These are phyloP conservation scores for Lentinula edodes DNA, from an alignment of 768 basidiomycete genomes.

Conservation along the genomic window DNA sequence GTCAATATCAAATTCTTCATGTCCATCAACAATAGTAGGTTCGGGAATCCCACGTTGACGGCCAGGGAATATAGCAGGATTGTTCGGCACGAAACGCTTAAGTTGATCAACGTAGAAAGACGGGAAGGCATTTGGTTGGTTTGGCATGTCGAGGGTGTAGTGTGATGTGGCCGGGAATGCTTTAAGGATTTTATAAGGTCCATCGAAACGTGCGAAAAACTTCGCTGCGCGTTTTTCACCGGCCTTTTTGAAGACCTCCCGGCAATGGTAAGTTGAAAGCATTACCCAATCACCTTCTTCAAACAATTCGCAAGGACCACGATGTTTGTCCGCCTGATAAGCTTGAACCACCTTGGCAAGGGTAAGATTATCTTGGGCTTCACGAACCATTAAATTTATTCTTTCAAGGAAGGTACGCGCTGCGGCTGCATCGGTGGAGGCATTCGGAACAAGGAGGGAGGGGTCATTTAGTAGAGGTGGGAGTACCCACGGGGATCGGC, in stretches of 20 bases:
- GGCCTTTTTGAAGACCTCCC: conserved; percentile 21
- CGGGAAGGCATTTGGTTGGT: conserved; percentile 13
- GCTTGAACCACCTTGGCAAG: conserved; percentile 24
- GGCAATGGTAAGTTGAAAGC: conserved; percentile 26
- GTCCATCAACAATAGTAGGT: conserved; percentile 9
- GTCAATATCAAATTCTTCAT: background rate
- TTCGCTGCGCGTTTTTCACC: conserved; percentile 29
- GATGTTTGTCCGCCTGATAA: conserved; percentile 20
- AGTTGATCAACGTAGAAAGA: conserved; percentile 24
- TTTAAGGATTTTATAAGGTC: conserved; percentile 16
- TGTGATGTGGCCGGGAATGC: conserved; percentile 8
- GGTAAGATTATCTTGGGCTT: conserved; percentile 27
- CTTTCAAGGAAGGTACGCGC: background rate
- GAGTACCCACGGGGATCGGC: conserved; percentile 14
- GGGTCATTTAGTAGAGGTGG: background rate
- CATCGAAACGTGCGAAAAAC: conserved; percentile 33
- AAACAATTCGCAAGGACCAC: conserved; percentile 16
- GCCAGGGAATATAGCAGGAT: conserved; percentile 18
- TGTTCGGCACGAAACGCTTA: conserved; percentile 12
- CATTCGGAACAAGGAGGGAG: too few relatives aligned
- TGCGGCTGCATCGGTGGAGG: background rate
- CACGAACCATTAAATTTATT: background rate
- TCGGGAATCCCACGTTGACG: conserved; percentile 11
- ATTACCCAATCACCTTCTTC: conserved; percentile 28
- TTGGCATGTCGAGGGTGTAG: conserved; percentile 13